Conservation (phyloP, 2,329 filamentous ascomycete species). For the Ophiosphaerella narmari region DNA sequence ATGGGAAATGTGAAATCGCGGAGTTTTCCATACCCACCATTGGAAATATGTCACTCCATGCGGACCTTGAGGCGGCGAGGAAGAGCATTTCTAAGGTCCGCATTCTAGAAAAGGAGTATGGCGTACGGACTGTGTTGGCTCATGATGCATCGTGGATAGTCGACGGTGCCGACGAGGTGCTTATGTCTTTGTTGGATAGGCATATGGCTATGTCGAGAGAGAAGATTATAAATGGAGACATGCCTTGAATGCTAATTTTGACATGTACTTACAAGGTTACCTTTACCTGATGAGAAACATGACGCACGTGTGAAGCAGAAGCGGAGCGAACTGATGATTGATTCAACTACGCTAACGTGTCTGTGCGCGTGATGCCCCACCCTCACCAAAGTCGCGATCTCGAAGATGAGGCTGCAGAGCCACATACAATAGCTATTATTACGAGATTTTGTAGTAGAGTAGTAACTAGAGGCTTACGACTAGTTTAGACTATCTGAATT, state of each 20-base stretch:
- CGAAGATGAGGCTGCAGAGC: too few species aligned
- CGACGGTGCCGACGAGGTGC: conserved; percentile 26
- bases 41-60: conserved; percentile 32
- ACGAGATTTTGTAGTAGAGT: too few species aligned
- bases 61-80: conserved; percentile 30
- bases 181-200: conserved; percentile 36
- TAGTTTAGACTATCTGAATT: too few species aligned
- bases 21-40: conserved; percentile 29
- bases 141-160: conserved; percentile 39
- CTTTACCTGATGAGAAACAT: neutral
- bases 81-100: conserved; percentile 33
- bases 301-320: neutral
- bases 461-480: too few species aligned
- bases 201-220: conserved; percentile 28
- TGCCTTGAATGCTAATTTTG: conserved; percentile 11
- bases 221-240: conserved; percentile 26
- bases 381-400: too few species aligned
- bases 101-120: conserved; percentile 26
- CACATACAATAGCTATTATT: too few species aligned
- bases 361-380: too few species aligned
- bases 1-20: conserved; percentile 33
- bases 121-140: conserved; percentile 35
- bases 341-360: too few species aligned
- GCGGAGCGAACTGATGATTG: too few species aligned
- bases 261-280: neutral